phyloP scores from a whole-genome alignment of 2,329 filamentous ascomycete genomes.

The Nothopassalora personata region DNA sequence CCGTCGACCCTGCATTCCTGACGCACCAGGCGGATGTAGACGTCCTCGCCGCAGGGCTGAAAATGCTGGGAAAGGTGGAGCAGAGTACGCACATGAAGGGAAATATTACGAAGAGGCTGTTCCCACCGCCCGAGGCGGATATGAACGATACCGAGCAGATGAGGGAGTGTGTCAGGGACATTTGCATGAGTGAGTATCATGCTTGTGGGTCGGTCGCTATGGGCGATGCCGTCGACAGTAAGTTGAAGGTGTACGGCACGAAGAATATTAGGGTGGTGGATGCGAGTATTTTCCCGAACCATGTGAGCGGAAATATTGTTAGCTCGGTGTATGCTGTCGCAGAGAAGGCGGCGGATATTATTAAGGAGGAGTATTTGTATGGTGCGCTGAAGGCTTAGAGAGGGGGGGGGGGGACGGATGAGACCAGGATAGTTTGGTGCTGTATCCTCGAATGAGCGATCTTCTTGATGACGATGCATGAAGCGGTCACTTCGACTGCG shows the following conservation, averaged over 20 bases:
- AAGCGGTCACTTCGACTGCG: no score
- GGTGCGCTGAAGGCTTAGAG: slow-evolving; percentile 11
- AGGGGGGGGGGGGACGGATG: no score
- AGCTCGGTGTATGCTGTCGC: slow-evolving; percentile 29
- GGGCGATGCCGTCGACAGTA: slow-evolving; percentile 39
- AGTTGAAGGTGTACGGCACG: slow-evolving; percentile 35
- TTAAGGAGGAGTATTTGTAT: slow-evolving; percentile 28
- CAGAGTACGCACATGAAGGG: slow-evolving; percentile 38
- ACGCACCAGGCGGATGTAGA: slow-evolving; percentile 47
- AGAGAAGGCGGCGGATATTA: slow-evolving; percentile 31
- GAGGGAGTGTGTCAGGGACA: slow-evolving; percentile 22
- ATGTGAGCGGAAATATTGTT: slow-evolving; percentile 28
- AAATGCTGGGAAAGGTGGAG: slow-evolving; percentile 41
- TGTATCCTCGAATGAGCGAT: no score
- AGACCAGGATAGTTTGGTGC: no score
- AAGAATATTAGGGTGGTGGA: slow-evolving; percentile 36
- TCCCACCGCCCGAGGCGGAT: slow-evolving; percentile 27
- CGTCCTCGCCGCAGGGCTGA: slow-evolving; percentile 28
- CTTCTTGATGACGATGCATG: no score
- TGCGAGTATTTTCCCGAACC: slow-evolving; percentile 31
- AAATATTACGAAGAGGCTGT: slow-evolving; percentile 35
- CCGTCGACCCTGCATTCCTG: slow-evolving; percentile 26
- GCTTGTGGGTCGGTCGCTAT: slow-evolving; percentile 37
- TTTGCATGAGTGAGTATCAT: slow-evolving; percentile 35
- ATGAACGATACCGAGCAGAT: slow-evolving; percentile 24